Conservation (phyloP, 495 filamentous ascomycete species). For the Thermothielavioides terrestris region DNA sequence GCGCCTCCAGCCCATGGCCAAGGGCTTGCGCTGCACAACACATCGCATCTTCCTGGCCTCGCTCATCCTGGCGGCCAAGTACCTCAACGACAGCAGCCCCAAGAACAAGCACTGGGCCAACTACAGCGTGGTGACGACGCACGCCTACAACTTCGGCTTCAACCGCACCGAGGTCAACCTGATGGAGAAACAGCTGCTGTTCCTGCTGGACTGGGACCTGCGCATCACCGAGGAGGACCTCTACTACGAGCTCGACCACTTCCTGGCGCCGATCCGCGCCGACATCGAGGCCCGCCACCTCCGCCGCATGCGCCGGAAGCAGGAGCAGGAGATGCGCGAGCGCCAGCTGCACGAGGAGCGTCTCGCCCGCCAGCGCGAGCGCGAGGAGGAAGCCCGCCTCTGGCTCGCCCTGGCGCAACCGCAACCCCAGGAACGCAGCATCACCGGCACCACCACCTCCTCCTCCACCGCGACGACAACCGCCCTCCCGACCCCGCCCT, state of each 20-base stretch:
- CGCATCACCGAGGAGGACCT: conserved; percentile 77
- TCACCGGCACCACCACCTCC: not conserved
- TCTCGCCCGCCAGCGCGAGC: conserved; percentile 14
- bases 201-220: conserved; percentile 88
- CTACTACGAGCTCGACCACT: conserved; percentile 76
- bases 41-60: conserved; percentile 95
- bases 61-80: conserved; percentile 90
- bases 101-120: conserved; percentile 99
- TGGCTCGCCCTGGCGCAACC: conserved; percentile 14
- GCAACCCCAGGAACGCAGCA: not conserved
- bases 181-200: conserved; percentile 96
- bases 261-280: conserved; percentile 72
- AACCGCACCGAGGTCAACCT: conserved; percentile 90
- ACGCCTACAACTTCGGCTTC: conserved; percentile 79
- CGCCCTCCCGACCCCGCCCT: conserved; percentile 30
- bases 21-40: conserved; percentile 93
- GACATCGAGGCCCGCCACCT: conserved; percentile 31
- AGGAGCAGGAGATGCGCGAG: conserved; percentile 32
- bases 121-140: conserved; percentile 64
- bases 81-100: conserved; percentile 93
- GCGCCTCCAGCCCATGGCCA: conserved; percentile 84
- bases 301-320: conserved; percentile 31
- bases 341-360: conserved; percentile 26
- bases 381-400: conserved; percentile 12
- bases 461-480: not conserved